Conservation (phyloP, 2,329 filamentous ascomycete genomes). For the Paecilomyces sp. region DNA sequence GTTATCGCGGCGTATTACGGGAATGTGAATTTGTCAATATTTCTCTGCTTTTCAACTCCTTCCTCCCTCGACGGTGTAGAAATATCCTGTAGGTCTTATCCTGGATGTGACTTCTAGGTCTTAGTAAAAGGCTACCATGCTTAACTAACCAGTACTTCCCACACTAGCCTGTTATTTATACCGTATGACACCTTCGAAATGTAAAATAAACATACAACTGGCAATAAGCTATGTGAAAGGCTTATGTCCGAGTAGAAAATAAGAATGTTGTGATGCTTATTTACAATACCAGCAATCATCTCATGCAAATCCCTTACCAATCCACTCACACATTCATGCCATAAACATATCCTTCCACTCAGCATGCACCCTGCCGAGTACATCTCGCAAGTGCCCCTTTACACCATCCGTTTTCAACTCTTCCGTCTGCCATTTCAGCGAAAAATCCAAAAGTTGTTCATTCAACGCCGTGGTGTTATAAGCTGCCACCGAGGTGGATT, state of each 20-base stretch:
- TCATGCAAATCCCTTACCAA: neutral
- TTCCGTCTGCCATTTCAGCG: constrained; percentile 11
- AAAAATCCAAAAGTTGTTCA: constrained; percentile 8
- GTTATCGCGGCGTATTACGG: neutral
- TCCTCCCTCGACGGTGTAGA: neutral
- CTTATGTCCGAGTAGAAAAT: no score
- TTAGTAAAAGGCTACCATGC: no score
- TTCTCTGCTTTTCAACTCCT: neutral
- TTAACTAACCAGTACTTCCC: no score
- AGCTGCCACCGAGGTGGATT: neutral
- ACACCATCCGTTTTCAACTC: neutral
- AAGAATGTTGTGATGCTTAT: no score
- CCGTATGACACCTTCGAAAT: no score
- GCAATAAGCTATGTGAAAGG: no score
- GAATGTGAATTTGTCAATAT: neutral
- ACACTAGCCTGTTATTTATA: no score
- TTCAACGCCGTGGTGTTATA: constrained; percentile 16
- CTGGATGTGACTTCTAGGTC: neutral
- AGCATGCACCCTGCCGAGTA: neutral
- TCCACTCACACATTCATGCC: neutral
- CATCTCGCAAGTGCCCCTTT: neutral
- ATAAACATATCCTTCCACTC: neutral
- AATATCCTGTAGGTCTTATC: neutral
- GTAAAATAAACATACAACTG: no score
- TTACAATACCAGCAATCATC: neutral